These are phyloP conservation scores for Nepenthes gracilis DNA, from an alignment of 148 eudicot species.

Conservation along the genomic window DNA sequence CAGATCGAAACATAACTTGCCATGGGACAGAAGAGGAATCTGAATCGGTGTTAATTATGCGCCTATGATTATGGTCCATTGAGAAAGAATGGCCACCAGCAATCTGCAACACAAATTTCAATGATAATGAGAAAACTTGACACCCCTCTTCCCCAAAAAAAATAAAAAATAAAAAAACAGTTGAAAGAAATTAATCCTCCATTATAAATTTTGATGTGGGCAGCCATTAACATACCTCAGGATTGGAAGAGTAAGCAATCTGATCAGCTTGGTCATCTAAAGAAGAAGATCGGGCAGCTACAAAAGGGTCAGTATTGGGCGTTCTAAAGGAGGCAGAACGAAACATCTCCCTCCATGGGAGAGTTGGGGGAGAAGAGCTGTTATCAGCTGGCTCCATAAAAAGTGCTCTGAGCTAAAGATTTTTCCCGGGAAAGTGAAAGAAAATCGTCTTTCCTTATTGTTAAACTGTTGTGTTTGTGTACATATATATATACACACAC, in stretches of 20 bases:
- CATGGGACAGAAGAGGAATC: slow-evolving; percentile 16
- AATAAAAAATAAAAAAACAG: too few species aligned
- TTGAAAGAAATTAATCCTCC: too few species aligned
- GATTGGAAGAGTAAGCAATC: slow-evolving; percentile 1
- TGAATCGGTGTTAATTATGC: neutral
- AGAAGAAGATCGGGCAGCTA: neutral
- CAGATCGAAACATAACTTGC: slow-evolving; percentile 22
- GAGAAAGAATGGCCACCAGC: slow-evolving; percentile 10
- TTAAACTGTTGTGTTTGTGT: too few species aligned
- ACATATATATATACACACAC: too few species aligned
- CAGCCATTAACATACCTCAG: slow-evolving; percentile 11
- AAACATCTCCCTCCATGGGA: slow-evolving; percentile 24
- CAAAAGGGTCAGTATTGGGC: slow-evolving; percentile 12
- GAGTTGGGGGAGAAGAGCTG: neutral
- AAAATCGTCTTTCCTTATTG: too few species aligned
- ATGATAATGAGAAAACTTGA: too few species aligned
- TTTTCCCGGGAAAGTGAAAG: too few species aligned
- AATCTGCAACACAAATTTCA: slow-evolving; percentile 7
- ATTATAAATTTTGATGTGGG: neutral
- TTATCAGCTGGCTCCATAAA: too few species aligned
- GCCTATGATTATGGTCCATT: slow-evolving; percentile 10
- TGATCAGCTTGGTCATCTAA: neutral
- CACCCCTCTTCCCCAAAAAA: too few species aligned
- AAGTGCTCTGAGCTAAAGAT: too few species aligned
- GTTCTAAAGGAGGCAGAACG: slow-evolving; percentile 18